Evolutionary conservation across 495 filamentous ascomycete species (phyloP), one percentile per base, ranked within the genome.

Genomic region (Penicillium ochrochloron): DNA sequence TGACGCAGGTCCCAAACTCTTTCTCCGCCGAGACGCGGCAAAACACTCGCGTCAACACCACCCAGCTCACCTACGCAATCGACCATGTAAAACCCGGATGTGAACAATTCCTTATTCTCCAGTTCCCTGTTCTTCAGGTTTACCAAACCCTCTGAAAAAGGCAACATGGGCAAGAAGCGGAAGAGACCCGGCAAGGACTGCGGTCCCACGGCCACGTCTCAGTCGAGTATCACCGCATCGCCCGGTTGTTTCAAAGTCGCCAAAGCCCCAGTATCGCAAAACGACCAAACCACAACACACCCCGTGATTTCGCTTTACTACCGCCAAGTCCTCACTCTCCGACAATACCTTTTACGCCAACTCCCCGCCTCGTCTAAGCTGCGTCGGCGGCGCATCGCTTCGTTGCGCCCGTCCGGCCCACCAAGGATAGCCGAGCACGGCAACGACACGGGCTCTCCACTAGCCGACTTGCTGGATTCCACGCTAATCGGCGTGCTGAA

Each of bases 221-320:
- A 71, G 65, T 44, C 58, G 35, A 66, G 66, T 65, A 59, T 62
- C 59, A 64, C 62, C 44, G 56, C 60, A 46, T 55, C 68, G 39
- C 55, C 69, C 42, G 39, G 55, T 42, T 60, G 63, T 67, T 69
- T 70, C 63, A 70, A 65, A 57, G 60, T 29, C 37, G 19, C 61
- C 42, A 60, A 57, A n/a, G 48, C 42, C 35, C 46, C 64, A 55
- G 29, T 54, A 57, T 59, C 59, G 10, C 64, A 54, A 53, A 51
- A 70, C 62, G 63, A 48, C 39, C 59, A 57, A 62, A 62, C 61
- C 61, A 62, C 69, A 29, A 62, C 70, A 29, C 89, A 93, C 76
- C 86, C 88, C 21, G 83, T 96, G 31, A 83, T 98, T 56, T 85
- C 82, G 51, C 82, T 86, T 63, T 96, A 91, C 79, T 97, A 96